Evolutionary conservation across 495 filamentous ascomycete species (phyloP), one percentile per base, ranked within the genome.

Genomic region (Penicillium salamii): DNA sequence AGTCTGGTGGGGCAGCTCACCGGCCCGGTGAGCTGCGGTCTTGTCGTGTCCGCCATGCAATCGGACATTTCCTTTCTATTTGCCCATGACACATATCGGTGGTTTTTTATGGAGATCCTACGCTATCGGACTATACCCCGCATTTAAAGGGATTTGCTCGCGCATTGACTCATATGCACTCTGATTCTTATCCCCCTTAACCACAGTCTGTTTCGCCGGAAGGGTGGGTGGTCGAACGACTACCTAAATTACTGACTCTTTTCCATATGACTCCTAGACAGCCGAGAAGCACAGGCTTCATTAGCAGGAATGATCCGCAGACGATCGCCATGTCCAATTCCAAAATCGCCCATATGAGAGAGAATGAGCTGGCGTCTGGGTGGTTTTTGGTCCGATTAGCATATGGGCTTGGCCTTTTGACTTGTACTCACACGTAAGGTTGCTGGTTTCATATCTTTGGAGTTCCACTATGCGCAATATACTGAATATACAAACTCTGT

Each of bases 401-500:
- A 26, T 26, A 8, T 8, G 8, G 3, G 23, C 8, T 26, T 26
- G 23, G 23, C 23, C 23, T 3, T 8, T 8, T 5, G 11, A 32
- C 5, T 12, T 8, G 29, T 3, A 32, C 29, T 32, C 3, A 32
- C 29, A 32, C 12, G 29, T 32, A 11, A 32, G 29, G 12, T 32
- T 32, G 12, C 12, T 13, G 11, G 12, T 13, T 11, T 32, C 29
- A 12, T 32, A 32, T 12, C 7, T 32, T 32, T 32, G 3, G 5
- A 62, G 59, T 29, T 53, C 49, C 13, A 62, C 50, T 15, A 62
- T 35, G 18, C 59, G 52, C 42, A 62, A 47, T 13, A 59, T 35
- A 46, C 59, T 62, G 45, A 55, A 55, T 14, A 62, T 62, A 21
- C 59, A 62, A n/a, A 59, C 59, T 26, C 59, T 62, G 36, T 14